Evolutionary conservation across 345 rosid genomes (phyloP).

Genomic region (Hypericum perforatum): DNA sequence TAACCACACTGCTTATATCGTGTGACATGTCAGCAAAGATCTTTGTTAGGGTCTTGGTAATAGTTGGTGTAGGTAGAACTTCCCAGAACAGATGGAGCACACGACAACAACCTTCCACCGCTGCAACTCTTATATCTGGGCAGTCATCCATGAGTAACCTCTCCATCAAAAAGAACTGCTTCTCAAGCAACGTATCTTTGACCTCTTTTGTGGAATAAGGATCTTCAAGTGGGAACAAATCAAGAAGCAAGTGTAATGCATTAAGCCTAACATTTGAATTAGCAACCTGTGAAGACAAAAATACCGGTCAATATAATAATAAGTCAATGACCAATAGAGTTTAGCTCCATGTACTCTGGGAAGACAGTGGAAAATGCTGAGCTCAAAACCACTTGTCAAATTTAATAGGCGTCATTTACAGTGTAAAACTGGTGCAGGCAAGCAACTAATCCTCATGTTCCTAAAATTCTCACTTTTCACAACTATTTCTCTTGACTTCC

Average conservation of each 20-base stretch:
- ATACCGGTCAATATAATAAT: no score
- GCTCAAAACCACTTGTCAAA: no score
- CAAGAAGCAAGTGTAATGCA: slow-evolving; percentile 78
- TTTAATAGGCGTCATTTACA: no score
- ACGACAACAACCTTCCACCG: slow-evolving; percentile 92
- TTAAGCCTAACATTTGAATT: slow-evolving; percentile 90
- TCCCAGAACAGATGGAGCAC: slow-evolving; percentile 89
- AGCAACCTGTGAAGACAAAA: slow-evolving; percentile 55
- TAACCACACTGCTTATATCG: slow-evolving; percentile 68
- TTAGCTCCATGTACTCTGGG: no score
- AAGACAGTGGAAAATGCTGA: no score
- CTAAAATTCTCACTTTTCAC: no score
- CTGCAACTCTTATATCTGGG: slow-evolving; percentile 78
- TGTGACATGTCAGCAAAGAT: slow-evolving; percentile 58
- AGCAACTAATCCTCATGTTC: no score
- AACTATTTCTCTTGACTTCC: no score
- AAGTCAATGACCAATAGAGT: no score
- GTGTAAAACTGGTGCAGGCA: no score
- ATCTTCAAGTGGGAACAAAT: slow-evolving; percentile 85
- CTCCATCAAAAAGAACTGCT: slow-evolving; percentile 80
- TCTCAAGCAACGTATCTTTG: slow-evolving; percentile 69
- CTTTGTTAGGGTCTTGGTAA: slow-evolving; percentile 62
- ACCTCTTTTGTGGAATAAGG: slow-evolving; percentile 85
- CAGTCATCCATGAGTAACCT: slow-evolving; percentile 71
- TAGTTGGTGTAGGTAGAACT: slow-evolving; percentile 67